phyloP scores from a whole-genome alignment of 768 basidiomycete species.

The Chalciporus sphaerocephalus region DNA sequence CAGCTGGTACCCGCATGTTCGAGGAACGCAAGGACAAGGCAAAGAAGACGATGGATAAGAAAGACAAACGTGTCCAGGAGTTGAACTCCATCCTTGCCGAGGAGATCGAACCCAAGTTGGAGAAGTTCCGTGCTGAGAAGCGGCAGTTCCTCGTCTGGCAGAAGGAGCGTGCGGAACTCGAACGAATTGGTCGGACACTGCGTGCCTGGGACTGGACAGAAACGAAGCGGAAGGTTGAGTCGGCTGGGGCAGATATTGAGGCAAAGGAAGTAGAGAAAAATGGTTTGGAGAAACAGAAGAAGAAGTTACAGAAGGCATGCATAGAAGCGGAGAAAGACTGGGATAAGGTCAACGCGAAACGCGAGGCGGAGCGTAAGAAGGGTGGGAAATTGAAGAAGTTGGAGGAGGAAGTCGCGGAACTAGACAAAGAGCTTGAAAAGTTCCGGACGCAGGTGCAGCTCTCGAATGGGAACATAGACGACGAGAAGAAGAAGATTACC shows the following conservation, averaged over 20 bases:
- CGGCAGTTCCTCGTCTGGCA: slow-evolving; percentile 85
- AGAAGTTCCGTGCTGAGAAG: slow-evolving; percentile 87
- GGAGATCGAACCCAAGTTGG: slow-evolving; percentile 92
- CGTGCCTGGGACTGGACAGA: slow-evolving; percentile 88
- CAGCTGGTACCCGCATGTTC: slow-evolving; percentile 98
- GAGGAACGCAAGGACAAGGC: slow-evolving; percentile 98
- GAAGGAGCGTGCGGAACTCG: slow-evolving; percentile 83
- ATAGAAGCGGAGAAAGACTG: slow-evolving; percentile 65
- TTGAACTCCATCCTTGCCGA: slow-evolving; percentile 74
- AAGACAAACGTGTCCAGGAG: slow-evolving; percentile 93
- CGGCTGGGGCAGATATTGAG: slow-evolving; percentile 55
- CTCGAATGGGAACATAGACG: slow-evolving; percentile 65
- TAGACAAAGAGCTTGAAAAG: slow-evolving; percentile 80
- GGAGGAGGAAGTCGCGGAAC: slow-evolving; percentile 71
- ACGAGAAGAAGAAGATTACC: slow-evolving; percentile 64
- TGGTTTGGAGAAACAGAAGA: slow-evolving; percentile 42
- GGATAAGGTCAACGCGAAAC: slow-evolving; percentile 60
- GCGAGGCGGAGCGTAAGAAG: slow-evolving; percentile 86
- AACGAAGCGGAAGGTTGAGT: slow-evolving; percentile 44
- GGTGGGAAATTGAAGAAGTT: slow-evolving; percentile 88
- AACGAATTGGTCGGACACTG: slow-evolving; percentile 74
- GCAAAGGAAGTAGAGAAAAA: slow-evolving; percentile 48
- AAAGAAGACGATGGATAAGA: slow-evolving; percentile 92
- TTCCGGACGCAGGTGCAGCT: slow-evolving; percentile 83
- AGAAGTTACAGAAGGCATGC: slow-evolving; percentile 49